Base-by-base conservation (phyloP, 202 grass and related monocot genomes). In the Elaeis oleifera region DNA sequence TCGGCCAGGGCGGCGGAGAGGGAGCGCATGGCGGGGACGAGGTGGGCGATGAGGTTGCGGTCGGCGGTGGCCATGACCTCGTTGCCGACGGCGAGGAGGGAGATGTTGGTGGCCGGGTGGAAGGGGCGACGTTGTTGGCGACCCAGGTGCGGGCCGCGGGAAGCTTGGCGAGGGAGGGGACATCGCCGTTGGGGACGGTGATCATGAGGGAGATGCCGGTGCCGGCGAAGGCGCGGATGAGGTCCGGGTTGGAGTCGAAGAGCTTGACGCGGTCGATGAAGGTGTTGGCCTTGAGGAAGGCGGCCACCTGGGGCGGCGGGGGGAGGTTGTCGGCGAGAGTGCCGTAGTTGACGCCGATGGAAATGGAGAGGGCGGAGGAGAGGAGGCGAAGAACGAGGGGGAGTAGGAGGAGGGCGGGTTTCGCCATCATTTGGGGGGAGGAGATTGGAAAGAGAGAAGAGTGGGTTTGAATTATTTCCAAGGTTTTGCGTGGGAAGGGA, bases 221-320 rank as follows among this genome's bases (percentile, higher is more conserved):
- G 52, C 52, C 53, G n/a, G 26, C 25, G 18, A 68, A 68, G 26
- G 65, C 27, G 9, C 65, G 51, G 65, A 68, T 56, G 16, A 56
- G 16, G 65, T 68, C 65, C 6, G 65, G 51, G 27, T 68, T 68
- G 26, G 52, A 52, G 53, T 68, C 65, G 65, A 68, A 68, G 7
- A 68, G 65, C 52, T 68, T 68, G 65, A 68, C 65, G 11, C 53
- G 65, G 53, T 68, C 65, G 65, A 68, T 68, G 65, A 56, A 56
- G 27, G 65, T 68, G n/a, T 28, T 25, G 5, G 29, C 52, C 18
- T 68, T 68, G 53, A 68, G 65, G 50, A 68, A 68, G 51, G 51
- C 53, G 24, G 28, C 27, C 1, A 68, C 65, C 18, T 68, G 51
- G 5, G 53, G 4, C 8, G 26, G 65, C 4, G 65, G 65, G 9